Evolutionary conservation across 805 yeast species (phyloP), one percentile per base, ranked within the genome.

Genomic region (Ogataea pilisensis): DNA sequence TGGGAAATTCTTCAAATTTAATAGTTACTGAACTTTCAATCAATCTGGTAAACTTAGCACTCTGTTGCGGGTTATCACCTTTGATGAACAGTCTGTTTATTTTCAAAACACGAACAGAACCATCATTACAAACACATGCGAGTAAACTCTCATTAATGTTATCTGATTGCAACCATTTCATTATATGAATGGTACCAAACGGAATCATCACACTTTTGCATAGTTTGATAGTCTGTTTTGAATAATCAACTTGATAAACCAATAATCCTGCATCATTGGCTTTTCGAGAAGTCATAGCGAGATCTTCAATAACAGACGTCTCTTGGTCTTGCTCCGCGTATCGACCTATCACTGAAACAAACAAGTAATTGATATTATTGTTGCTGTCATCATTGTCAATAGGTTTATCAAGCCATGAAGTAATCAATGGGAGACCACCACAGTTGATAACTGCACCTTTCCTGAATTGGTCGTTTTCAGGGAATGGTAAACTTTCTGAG

Each of bases 351-450:
- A 55, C 49, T 13, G 59, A 53, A 1, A 62, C 59, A 48, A 62
- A 60, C 13, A 63, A 34, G 36, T 50, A 63, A 22, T 46, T 41
- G 13, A 46, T 48, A 35, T 49, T 55, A 21, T 48, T 39, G 13
- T 45, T 46, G 7, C 37, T 45, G 25, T 43, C 34, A 3, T 45
- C 45, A 5, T 36, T 45, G 25, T 42, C 32, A 3, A 54, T 39
- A 4, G 37, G 26, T 26, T 47, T 45, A 30, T 56, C 51, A 20
- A 51, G 41, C 63, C 65, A 62, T 18, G 51, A 47, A 9, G 53
- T 41, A 5, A 44, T 37, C 11, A 60, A 18, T 3, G 66, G 63
- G 3, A 55, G 14, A 2, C 65, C 66, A 17, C 66, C 66, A 7
- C 60, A 52, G 36, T 60, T 61, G 2, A 56, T 30, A 2, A 55